Conservation (phyloP, 176 grass and related monocot species). For the Elymus sibiricus region DNA sequence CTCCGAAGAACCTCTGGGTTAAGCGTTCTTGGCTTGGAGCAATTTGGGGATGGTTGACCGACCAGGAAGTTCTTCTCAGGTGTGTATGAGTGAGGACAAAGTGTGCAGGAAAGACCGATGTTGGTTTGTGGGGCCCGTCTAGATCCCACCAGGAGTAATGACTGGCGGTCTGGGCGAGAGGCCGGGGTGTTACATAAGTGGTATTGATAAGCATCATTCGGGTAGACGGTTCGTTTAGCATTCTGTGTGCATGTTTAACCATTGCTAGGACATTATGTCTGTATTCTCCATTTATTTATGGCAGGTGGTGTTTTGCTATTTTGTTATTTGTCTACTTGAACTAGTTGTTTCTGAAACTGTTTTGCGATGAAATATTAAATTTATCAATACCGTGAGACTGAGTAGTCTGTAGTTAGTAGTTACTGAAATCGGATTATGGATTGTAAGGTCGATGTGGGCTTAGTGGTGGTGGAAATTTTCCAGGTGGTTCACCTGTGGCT, state of each 20-base stretch:
- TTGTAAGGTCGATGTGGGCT: neutral
- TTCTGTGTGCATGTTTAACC: neutral
- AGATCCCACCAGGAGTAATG: no score
- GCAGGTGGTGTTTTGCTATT: neutral
- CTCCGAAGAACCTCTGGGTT: no score
- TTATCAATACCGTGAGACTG: neutral
- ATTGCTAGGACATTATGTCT: neutral
- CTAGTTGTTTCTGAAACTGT: neutral
- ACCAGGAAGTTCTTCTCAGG: no score
- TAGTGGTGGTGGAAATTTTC: neutral
- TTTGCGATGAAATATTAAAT: neutral
- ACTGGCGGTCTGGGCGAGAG: no score
- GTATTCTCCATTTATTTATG: neutral
- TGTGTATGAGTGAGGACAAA: no score
- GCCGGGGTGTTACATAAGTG: neutral
- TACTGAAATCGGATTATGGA: neutral
- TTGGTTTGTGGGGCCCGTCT: no score
- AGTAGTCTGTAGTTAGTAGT: neutral
- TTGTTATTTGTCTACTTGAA: neutral
- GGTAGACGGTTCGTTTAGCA: neutral
- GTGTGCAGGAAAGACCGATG: no score
- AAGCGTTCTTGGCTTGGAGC: no score
- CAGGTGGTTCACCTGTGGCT: neutral
- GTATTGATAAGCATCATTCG: conserved; percentile 1
- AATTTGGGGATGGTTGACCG: no score